Percentiles rank a stretch among this genome's conserved stretches.
Conservation (phyloP, 2,329 filamentous ascomycete genomes). For the Chalaropsis ovoidea region DNA sequence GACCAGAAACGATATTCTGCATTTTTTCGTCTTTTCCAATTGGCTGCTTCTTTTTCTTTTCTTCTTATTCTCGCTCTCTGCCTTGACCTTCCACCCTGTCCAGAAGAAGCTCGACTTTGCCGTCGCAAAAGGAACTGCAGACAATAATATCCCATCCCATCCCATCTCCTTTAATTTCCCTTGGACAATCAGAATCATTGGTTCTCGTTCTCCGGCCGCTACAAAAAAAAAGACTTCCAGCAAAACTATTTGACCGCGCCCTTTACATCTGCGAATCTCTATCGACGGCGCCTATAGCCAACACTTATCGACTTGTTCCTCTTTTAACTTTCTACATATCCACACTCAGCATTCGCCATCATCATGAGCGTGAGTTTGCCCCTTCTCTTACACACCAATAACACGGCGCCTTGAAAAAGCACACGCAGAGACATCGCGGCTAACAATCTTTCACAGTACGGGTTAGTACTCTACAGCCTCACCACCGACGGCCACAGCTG, state of each 20-base stretch:
- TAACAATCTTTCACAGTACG: constrained; percentile 38
- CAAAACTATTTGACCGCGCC: neutral
- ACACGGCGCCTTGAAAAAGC: neutral
- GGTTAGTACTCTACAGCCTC: constrained; percentile 36
- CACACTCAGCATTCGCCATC: constrained; percentile 8
- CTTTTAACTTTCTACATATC: neutral
- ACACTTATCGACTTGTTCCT: neutral
- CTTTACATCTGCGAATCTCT: neutral
- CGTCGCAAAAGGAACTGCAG: constrained; percentile 5
- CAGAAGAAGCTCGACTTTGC: neutral
- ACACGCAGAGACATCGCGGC: neutral
- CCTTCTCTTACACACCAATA: neutral
- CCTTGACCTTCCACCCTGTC: neutral
- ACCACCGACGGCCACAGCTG: neutral
- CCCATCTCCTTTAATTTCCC: constrained; percentile 24
- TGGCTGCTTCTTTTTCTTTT: neutral
- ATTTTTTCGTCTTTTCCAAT: constrained; percentile 12
- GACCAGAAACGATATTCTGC: constrained; percentile 8
- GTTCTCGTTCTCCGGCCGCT: neutral
- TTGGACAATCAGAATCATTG: neutral
- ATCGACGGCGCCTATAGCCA: neutral
- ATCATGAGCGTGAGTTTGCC: constrained; percentile 21
- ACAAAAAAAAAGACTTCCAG: neutral
- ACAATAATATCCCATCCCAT: constrained; percentile 7
- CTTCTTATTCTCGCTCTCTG: neutral